A percentile compares a stretch with the other conserved stretches of the same genome.
Evolutionary conservation across 1,139 yeast species (phyloP).

Genomic region (Magnusiomyces suaveolens): DNA sequence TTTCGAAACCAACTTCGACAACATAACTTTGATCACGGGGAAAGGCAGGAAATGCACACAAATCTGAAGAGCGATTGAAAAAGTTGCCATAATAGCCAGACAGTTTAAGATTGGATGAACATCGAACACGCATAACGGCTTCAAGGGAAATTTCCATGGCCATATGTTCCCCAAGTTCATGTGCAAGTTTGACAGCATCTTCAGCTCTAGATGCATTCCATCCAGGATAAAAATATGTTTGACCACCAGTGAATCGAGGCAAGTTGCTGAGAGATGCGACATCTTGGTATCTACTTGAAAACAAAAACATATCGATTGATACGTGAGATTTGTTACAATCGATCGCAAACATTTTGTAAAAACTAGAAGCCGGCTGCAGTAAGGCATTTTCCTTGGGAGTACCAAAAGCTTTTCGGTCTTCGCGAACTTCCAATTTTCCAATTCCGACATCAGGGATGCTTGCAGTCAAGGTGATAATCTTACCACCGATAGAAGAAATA

Average conservation of each 20-base stretch:
- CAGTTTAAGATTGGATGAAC: constrained; percentile 82
- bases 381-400: constrained; percentile 72
- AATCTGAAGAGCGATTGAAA: constrained; percentile 88
- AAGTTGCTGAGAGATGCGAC: constrained; percentile 85
- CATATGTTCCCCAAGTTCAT: constrained; percentile 79
- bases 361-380: constrained; percentile 68
- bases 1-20: constrained; percentile 79
- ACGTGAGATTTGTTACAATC: constrained; percentile 90
- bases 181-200: constrained; percentile 79
- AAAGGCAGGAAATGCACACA: constrained; percentile 92
- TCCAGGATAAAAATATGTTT: constrained; percentile 92
- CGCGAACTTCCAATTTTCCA: constrained; percentile 71
- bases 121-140: constrained; percentile 91
- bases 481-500: constrained; percentile 77
- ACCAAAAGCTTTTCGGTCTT: too few species aligned
- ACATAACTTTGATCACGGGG: constrained; percentile 94
- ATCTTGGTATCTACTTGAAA: constrained; percentile 79
- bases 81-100: constrained; percentile 84
- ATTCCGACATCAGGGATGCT: constrained; percentile 77
- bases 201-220: constrained; percentile 77
- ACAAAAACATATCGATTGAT: constrained; percentile 84
- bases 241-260: constrained; percentile 93
- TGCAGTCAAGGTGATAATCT: constrained; percentile 69
- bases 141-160: constrained; percentile 87
- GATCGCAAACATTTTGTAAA: constrained; percentile 90